A percentile compares a stretch with the other conserved stretches of the same genome.
phyloP scores from a whole-genome alignment of 176 grass and related monocot genomes.

The Thalia dealbata region DNA sequence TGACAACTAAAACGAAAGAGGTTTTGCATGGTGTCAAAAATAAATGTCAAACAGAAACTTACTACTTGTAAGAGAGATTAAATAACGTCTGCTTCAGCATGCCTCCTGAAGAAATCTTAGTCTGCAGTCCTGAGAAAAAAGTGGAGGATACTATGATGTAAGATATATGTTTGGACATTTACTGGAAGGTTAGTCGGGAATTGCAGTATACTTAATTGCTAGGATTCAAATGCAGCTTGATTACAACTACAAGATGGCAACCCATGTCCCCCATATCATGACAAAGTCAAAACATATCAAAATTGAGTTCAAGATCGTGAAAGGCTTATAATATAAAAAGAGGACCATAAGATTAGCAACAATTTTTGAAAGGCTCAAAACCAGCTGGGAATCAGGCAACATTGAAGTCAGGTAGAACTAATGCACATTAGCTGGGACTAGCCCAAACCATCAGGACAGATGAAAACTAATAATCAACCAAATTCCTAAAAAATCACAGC shows the following conservation, averaged over 20 bases:
- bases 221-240: not conserved
- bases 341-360: too few species aligned
- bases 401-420: not conserved
- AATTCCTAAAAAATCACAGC: not conserved
- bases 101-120: constrained; percentile 60
- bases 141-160: not conserved
- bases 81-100: constrained; percentile 70
- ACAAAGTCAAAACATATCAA: too few species aligned
- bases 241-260: not conserved
- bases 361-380: not conserved
- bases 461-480: not conserved
- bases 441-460: not conserved
- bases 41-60: constrained; percentile 18
- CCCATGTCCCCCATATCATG: too few species aligned
- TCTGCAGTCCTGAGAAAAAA: constrained; percentile 45
- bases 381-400: not conserved
- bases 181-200: not conserved
- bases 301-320: too few species aligned
- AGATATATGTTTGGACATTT: not conserved
- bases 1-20: not conserved
- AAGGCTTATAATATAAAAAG: too few species aligned
- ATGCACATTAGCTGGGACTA: too few species aligned
- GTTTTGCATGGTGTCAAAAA: not conserved
- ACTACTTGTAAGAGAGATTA: constrained; percentile 73
- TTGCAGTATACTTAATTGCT: not conserved